Conservation (phyloP, 345 rosid genomes). For the Brassica juncea region DNA sequence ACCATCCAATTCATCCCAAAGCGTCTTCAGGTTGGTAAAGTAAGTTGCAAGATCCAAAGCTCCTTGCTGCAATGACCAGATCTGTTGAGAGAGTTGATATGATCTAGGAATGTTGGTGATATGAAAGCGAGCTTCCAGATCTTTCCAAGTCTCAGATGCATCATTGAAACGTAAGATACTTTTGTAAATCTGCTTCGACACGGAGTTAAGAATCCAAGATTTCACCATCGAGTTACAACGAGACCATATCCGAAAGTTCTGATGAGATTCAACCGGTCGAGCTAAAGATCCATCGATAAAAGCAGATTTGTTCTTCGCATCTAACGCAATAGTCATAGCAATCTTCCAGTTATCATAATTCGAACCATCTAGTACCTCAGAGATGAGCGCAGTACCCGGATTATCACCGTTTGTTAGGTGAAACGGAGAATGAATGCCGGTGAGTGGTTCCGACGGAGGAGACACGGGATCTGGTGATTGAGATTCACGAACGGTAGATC, state of each 20-base stretch:
- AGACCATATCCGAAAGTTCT: background rate
- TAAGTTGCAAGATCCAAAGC: background rate
- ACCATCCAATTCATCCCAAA: too few species aligned
- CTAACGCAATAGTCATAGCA: background rate
- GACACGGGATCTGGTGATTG: background rate
- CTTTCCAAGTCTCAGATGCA: background rate
- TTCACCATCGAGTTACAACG: background rate
- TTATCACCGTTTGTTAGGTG: background rate
- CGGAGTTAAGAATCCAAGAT: background rate
- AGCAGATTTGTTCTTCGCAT: background rate
- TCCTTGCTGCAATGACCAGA: background rate
- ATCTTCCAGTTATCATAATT: background rate
- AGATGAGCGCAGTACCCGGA: background rate
- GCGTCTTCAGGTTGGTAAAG: background rate
- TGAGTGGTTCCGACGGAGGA: background rate
- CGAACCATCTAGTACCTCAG: background rate
- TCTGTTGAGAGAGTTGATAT: background rate
- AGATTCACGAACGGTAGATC: background rate
- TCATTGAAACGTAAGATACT: background rate
- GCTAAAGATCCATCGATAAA: background rate
- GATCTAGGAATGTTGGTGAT: background rate
- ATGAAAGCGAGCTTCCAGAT: background rate
- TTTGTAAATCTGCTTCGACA: background rate
- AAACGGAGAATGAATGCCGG: background rate
- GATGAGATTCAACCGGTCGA: background rate